A percentile compares a stretch with the other conserved stretches of the same genome.
These are phyloP conservation scores for Sporothrix pseudoabietina DNA, from an alignment of 2,329 filamentous ascomycete species.

Conservation along the genomic window DNA sequence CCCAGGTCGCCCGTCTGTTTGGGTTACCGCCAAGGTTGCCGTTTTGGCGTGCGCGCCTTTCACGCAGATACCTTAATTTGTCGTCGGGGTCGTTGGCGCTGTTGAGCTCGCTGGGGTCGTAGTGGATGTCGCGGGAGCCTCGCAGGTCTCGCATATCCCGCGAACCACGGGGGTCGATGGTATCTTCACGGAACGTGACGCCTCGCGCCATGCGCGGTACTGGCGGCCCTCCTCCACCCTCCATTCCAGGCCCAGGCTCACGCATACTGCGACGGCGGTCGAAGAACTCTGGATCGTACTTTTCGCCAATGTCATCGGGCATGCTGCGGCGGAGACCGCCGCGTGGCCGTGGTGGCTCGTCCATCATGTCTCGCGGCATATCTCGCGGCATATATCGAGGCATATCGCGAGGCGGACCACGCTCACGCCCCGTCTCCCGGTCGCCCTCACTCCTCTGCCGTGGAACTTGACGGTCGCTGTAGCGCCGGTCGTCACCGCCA, in stretches of 20 bases:
- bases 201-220: slow-evolving; percentile 4
- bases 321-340: neutral
- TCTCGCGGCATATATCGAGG: too few species aligned
- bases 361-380: slow-evolving; percentile 1
- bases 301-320: neutral
- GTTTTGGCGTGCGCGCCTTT: slow-evolving; percentile 19
- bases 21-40: neutral
- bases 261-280: slow-evolving; percentile 13
- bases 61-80: slow-evolving; percentile 20
- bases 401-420: neutral
- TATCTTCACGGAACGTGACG: slow-evolving; percentile 17
- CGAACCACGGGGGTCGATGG: slow-evolving; percentile 2
- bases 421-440: neutral
- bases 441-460: neutral
- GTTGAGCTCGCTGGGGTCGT: slow-evolving; percentile 5
- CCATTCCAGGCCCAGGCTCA: neutral
- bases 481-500: neutral
- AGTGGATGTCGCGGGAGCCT: slow-evolving; percentile 13
- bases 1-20: slow-evolving; percentile 13
- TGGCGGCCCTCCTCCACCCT: neutral
- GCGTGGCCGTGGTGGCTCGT: neutral
- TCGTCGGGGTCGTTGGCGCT: slow-evolving; percentile 15
- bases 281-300: neutral
- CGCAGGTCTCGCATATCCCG: slow-evolving; percentile 23
- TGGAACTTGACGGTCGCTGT: neutral